phyloP scores from a whole-genome alignment of 345 rosid genomes.

The Clausena lansium region DNA sequence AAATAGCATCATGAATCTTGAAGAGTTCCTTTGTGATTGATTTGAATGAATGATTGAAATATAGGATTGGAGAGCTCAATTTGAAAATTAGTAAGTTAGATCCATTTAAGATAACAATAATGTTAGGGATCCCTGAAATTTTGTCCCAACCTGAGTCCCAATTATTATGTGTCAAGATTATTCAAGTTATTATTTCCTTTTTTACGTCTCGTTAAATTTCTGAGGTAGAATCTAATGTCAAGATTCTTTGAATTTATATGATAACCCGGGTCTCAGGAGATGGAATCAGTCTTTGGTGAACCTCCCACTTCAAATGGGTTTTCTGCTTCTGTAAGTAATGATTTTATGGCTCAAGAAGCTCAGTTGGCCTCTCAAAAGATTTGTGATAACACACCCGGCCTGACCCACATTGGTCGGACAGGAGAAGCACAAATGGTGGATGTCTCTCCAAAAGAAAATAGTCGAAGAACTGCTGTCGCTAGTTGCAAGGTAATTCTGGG shows the following conservation, averaged over 20 bases:
- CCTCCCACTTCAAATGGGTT: conserved; percentile 54
- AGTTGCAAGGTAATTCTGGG: conserved; percentile 78
- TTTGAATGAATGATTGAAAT: not conserved
- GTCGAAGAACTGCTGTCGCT: conserved; percentile 71
- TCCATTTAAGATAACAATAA: not conserved
- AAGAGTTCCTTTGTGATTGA: not conserved
- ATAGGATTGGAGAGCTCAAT: not conserved
- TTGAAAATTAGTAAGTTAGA: not conserved
- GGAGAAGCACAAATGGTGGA: conserved; percentile 97
- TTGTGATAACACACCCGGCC: conserved; percentile 21
- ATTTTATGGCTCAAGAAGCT: conserved; percentile 26
- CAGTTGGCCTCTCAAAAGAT: conserved; percentile 20
- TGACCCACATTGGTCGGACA: conserved; percentile 56
- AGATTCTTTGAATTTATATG: not conserved
- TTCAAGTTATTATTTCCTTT: not conserved
- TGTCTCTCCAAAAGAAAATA: conserved; percentile 70
- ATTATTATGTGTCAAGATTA: too few relatives aligned
- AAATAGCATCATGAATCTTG: not conserved
- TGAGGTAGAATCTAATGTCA: not conserved
- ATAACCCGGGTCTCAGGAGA: conserved; percentile 50
- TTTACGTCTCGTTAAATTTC: not conserved
- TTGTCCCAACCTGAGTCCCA: too few relatives aligned
- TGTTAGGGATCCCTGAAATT: too few relatives aligned
- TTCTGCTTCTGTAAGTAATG: conserved; percentile 29
- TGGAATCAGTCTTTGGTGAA: conserved; percentile 81